phyloP scores from a whole-genome alignment of 192 early-diverging fungal species.

The Coemansia sp. region DNA sequence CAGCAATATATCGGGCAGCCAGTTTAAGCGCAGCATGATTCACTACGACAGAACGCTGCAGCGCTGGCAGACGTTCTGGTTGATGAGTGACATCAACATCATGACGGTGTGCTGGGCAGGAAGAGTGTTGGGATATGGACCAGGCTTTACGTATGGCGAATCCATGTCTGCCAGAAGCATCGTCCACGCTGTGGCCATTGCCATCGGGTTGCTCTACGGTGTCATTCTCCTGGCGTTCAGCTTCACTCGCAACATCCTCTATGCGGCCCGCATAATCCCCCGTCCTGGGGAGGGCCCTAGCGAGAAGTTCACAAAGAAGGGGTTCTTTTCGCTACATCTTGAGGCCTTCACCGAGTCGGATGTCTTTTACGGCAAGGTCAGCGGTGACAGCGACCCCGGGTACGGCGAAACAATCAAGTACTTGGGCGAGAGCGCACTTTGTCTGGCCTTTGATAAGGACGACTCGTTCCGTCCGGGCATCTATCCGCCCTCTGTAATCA shows the following conservation, averaged over 20 bases:
- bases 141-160: slow-evolving; percentile 64
- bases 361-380: slow-evolving; percentile 48
- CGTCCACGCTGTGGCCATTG: slow-evolving; percentile 49
- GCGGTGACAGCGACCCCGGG: slow-evolving; percentile 69
- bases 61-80: slow-evolving; percentile 55
- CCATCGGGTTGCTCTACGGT: slow-evolving; percentile 41
- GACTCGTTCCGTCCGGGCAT: slow-evolving; percentile 65
- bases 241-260: slow-evolving; percentile 52
- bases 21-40: slow-evolving; percentile 25
- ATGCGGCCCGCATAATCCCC: slow-evolving; percentile 60
- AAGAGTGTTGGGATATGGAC: slow-evolving; percentile 53
- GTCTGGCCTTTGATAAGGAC: slow-evolving; percentile 64
- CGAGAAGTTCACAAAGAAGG: slow-evolving; percentile 57
- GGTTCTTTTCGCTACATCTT: slow-evolving; percentile 41
- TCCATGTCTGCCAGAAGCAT: slow-evolving; percentile 57
- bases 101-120: slow-evolving; percentile 30
- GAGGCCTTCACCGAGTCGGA: slow-evolving; percentile 33
- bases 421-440: slow-evolving; percentile 77
- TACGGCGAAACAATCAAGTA: slow-evolving; percentile 82
- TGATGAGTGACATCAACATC: slow-evolving; percentile 46
- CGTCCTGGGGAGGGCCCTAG: slow-evolving; percentile 71
- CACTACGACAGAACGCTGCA: slow-evolving; percentile 45
- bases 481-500: slow-evolving; percentile 76
- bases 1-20: not conserved
- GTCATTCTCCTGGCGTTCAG: slow-evolving; percentile 42